phyloP scores from a whole-genome alignment of 1,139 yeast genomes.

The Schizosaccharomyces versatilis region DNA sequence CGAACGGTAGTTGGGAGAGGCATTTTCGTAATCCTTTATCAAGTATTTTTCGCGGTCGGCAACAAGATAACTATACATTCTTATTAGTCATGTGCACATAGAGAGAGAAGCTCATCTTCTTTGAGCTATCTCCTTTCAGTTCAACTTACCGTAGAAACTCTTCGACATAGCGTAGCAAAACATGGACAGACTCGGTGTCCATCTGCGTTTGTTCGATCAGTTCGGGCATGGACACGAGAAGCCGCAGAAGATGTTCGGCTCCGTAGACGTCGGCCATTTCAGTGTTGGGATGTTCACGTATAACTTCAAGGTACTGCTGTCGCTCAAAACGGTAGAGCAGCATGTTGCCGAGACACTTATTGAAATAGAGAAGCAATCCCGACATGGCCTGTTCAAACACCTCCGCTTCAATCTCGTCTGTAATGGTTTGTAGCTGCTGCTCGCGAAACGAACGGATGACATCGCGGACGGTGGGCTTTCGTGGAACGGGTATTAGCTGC shows the following conservation, averaged over 20 bases:
- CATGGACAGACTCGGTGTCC: constrained; percentile 53
- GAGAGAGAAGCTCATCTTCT: neutral
- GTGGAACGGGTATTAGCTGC: constrained; percentile 16
- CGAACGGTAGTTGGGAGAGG: constrained; percentile 44
- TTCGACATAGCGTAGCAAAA: constrained; percentile 33
- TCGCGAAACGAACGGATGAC: constrained; percentile 14
- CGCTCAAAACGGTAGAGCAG: constrained; percentile 69
- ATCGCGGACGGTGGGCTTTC: constrained; percentile 14
- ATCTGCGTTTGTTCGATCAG: constrained; percentile 54
- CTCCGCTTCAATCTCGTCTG: constrained; percentile 27
- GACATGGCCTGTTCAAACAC: constrained; percentile 42
- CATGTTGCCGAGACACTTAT: constrained; percentile 47
- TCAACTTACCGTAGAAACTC: constrained; percentile 26
- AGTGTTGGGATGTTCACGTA: constrained; percentile 20
- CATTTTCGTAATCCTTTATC: constrained; percentile 27
- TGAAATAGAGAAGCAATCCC: constrained; percentile 60
- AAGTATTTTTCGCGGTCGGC: constrained; percentile 29
- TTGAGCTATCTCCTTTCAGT: neutral
- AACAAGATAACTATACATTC: constrained; percentile 18
- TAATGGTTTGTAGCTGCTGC: constrained; percentile 9
- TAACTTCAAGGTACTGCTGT: constrained; percentile 46
- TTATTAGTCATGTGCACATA: too few species aligned
- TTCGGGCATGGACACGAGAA: constrained; percentile 45
- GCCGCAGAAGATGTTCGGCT: constrained; percentile 17
- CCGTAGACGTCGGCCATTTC: constrained; percentile 40